Evolutionary conservation across 306 rosid genomes (phyloP).

Genomic region (Cucumis sativus): DNA sequence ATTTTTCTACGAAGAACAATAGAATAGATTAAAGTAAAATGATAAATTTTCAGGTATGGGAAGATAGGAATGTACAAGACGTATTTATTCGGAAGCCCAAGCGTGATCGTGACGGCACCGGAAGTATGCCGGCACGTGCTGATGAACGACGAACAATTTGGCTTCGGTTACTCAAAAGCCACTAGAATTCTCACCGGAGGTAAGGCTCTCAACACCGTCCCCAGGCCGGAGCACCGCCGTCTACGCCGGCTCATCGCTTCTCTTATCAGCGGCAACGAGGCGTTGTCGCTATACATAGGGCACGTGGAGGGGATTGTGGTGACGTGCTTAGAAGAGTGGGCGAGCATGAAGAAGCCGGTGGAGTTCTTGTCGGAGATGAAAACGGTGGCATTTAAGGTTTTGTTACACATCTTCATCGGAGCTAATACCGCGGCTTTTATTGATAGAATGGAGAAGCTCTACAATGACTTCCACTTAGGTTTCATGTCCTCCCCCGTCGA

Average conservation of each 20-base stretch:
- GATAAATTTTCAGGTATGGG: slow-evolving; percentile 15
- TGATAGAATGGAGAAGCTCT: neutral
- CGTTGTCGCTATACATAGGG: slow-evolving; percentile 5
- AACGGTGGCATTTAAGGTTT: slow-evolving; percentile 2
- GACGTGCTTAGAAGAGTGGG: slow-evolving; percentile 12
- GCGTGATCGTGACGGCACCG: slow-evolving; percentile 11
- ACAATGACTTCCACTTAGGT: neutral
- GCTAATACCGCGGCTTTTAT: neutral
- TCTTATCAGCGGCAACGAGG: slow-evolving; percentile 11
- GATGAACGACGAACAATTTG: slow-evolving; percentile 9
- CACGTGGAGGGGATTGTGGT: slow-evolving; percentile 1
- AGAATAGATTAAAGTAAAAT: too few species aligned
- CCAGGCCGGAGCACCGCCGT: slow-evolving; percentile 10
- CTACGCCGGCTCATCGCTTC: slow-evolving; percentile 6
- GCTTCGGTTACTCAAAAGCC: slow-evolving; percentile 5
- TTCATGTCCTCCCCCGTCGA: neutral
- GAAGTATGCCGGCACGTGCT: slow-evolving; percentile 13
- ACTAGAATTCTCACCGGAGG: neutral
- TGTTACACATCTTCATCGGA: slow-evolving; percentile 1
- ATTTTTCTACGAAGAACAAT: too few species aligned
- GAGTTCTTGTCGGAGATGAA: slow-evolving; percentile 16
- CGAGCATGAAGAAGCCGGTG: slow-evolving; percentile 14
- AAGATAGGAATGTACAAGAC: slow-evolving; percentile 17
- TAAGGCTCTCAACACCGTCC: neutral
- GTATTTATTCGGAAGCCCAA: slow-evolving; percentile 15